phyloP scores from a whole-genome alignment of 176 grass and related monocot species.

The Neostapfia colusana region DNA sequence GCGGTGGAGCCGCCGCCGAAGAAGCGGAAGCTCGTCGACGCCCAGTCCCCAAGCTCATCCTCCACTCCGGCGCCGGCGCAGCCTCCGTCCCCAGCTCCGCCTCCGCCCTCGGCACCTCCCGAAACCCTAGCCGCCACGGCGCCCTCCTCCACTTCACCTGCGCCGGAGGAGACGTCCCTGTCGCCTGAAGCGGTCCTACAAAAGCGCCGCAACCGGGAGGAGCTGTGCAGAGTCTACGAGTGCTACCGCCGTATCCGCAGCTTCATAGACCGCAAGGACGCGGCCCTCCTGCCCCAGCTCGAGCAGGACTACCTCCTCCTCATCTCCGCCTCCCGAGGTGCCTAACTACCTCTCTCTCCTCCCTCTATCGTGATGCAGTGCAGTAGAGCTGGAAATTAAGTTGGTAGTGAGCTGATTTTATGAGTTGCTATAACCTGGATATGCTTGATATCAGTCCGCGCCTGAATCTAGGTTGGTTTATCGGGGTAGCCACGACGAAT shows the following conservation, averaged over 20 bases:
- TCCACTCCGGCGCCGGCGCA: constrained; percentile 26
- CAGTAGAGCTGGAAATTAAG: constrained; percentile 1
- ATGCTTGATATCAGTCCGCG: constrained; percentile 14
- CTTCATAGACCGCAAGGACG: constrained; percentile 58
- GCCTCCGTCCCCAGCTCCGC: constrained; percentile 37
- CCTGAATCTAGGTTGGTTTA: constrained; percentile 12
- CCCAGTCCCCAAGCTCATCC: constrained; percentile 27
- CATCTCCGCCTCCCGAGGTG: constrained; percentile 81
- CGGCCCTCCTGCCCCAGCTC: constrained; percentile 64
- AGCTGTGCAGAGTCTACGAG: constrained; percentile 57
- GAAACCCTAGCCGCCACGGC: constrained; percentile 40
- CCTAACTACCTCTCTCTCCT: not conserved
- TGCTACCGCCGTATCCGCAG: constrained; percentile 66
- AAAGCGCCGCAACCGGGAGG: constrained; percentile 69
- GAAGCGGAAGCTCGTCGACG: constrained; percentile 69
- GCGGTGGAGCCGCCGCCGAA: constrained; percentile 82
- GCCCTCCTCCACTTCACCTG: constrained; percentile 33
- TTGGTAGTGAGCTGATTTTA: not conserved
- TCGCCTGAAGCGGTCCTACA: constrained; percentile 53
- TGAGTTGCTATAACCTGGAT: constrained; percentile 8
- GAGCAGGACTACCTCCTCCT: constrained; percentile 86
- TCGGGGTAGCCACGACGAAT: not conserved
- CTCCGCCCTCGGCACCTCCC: constrained; percentile 17
- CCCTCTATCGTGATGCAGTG: not conserved
- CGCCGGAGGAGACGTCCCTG: constrained; percentile 31